These are phyloP conservation scores for Coemansia sp. DNA, from an alignment of 192 early-diverging fungal species.

Conservation along the genomic window DNA sequence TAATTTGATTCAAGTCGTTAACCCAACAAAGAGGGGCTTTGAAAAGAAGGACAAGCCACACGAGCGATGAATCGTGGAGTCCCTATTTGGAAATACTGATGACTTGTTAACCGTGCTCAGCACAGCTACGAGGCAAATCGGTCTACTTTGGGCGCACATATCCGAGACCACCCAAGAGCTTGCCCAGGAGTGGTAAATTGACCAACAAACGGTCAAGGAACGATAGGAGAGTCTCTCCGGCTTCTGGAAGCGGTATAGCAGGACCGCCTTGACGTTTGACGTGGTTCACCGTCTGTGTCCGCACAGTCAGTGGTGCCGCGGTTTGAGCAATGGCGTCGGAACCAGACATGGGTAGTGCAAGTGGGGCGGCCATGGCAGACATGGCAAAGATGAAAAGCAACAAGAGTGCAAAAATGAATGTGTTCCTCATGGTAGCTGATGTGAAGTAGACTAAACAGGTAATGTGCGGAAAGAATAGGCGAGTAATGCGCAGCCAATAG, in stretches of 20 bases:
- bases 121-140: neutral
- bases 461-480: neutral
- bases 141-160: slow-evolving; percentile 37
- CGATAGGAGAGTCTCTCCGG: slow-evolving; percentile 32
- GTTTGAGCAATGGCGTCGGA: neutral
- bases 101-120: neutral
- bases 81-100: neutral
- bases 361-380: slow-evolving; percentile 2
- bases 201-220: slow-evolving; percentile 48
- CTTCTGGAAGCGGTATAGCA: slow-evolving; percentile 37
- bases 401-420: slow-evolving; percentile 5
- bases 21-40: neutral
- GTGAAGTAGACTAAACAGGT: neutral
- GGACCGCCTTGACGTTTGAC: slow-evolving; percentile 18
- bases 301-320: neutral
- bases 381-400: slow-evolving; percentile 14
- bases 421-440: slow-evolving; percentile 15
- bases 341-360: neutral
- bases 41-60: neutral
- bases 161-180: slow-evolving; percentile 39
- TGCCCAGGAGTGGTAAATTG: slow-evolving; percentile 32
- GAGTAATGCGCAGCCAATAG: neutral
- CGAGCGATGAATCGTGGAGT: neutral
- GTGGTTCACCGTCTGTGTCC: neutral
- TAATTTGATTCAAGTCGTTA: slow-evolving; percentile 2